Evolutionary conservation across 495 filamentous ascomycete species (phyloP).

Genomic region (Friedmanniomyces endolithicus): DNA sequence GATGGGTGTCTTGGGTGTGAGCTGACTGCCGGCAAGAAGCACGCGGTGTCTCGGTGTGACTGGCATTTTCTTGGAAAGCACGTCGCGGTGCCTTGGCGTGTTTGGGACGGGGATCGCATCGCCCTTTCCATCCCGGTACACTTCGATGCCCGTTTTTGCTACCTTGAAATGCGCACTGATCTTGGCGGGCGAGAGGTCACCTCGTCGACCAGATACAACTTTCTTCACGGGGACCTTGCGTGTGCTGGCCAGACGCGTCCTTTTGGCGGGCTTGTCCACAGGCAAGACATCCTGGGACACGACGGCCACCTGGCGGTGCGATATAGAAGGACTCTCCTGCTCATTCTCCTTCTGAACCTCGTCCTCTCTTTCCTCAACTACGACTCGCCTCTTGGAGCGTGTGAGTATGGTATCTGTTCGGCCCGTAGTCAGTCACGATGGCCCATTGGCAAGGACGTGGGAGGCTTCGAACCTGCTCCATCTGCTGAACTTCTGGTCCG

Average conservation of each 20-base stretch:
- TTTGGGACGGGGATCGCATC: constrained; percentile 36
- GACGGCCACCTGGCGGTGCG: constrained; percentile 11
- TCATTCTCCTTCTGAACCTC: constrained; percentile 44
- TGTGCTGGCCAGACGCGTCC: not conserved
- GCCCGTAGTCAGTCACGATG: not conserved
- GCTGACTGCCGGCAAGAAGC: constrained; percentile 42
- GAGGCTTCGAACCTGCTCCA: constrained; percentile 8
- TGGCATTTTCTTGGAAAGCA: constrained; percentile 47
- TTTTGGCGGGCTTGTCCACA: constrained; percentile 24
- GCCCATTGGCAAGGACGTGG: not conserved
- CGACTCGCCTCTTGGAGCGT: constrained; percentile 51
- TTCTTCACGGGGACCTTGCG: constrained; percentile 27
- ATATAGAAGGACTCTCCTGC: constrained; percentile 41
- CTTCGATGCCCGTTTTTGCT: constrained; percentile 16
- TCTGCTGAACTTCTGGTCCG: constrained; percentile 10
- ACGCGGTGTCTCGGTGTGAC: constrained; percentile 61
- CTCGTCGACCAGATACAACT: constrained; percentile 18
- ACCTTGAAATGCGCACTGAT: constrained; percentile 25
- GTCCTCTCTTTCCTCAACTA: constrained; percentile 33
- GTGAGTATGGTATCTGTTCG: constrained; percentile 17
- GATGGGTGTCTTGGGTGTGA: constrained; percentile 47
- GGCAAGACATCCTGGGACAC: constrained; percentile 20
- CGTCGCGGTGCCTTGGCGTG: constrained; percentile 56
- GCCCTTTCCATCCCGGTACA: constrained; percentile 17
- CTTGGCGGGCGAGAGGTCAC: constrained; percentile 25